Evolutionary conservation across 2,329 filamentous ascomycete genomes (phyloP).

Genomic region (Tolypocladium ophioglossoides): DNA sequence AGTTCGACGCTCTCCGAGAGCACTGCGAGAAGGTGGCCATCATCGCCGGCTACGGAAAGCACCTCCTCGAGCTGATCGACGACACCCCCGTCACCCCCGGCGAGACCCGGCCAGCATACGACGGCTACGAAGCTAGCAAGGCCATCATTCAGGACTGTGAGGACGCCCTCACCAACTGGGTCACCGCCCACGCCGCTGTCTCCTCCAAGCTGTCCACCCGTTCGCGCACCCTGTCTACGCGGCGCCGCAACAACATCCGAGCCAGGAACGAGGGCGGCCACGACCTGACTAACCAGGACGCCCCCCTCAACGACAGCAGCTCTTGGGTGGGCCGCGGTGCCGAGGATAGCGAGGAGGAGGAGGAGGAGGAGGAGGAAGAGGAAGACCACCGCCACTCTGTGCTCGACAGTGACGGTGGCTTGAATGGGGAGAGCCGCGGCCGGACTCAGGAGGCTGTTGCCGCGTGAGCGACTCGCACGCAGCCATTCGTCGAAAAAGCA

Average conservation of each 20-base stretch:
- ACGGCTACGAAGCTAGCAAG: constrained; percentile 97
- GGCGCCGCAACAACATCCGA: constrained; percentile 62
- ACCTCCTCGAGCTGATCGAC: constrained; percentile 92
- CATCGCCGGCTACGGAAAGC: constrained; percentile 95
- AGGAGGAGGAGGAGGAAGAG: constrained; percentile 60
- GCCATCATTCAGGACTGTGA: constrained; percentile 99
- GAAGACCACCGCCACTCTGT: constrained; percentile 37
- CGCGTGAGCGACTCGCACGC: constrained; percentile 17
- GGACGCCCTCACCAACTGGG: constrained; percentile 95
- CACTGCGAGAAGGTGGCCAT: constrained; percentile 98
- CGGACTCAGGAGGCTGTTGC: constrained; percentile 41
- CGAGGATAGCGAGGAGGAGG: constrained; percentile 56
- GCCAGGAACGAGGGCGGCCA: constrained; percentile 58
- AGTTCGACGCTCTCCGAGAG: constrained; percentile 94
- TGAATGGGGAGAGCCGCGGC: constrained; percentile 47
- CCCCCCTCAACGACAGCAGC: constrained; percentile 65
- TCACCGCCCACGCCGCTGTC: constrained; percentile 79
- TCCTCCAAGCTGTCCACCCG: constrained; percentile 79
- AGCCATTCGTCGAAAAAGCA: neutral
- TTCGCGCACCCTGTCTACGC: constrained; percentile 77
- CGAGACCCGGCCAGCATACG: constrained; percentile 90
- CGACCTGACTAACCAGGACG: constrained; percentile 76
- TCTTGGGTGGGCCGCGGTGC: constrained; percentile 71
- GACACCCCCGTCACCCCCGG: constrained; percentile 95
- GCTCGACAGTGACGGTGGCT: constrained; percentile 38